These are phyloP conservation scores for Zalerion maritima DNA, from an alignment of 495 filamentous ascomycete genomes.

Conservation along the genomic window DNA sequence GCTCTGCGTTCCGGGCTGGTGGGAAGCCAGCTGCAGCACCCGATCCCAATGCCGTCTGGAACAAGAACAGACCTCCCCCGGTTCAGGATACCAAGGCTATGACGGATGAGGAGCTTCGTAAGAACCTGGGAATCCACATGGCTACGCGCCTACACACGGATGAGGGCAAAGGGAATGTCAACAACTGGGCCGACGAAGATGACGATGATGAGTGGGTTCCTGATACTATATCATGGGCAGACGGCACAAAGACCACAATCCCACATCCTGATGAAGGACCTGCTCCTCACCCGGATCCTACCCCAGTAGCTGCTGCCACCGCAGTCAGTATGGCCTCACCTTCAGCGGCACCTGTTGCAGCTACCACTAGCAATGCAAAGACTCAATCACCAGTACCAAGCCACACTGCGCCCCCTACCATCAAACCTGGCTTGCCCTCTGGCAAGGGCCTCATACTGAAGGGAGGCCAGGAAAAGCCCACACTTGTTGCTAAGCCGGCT, in stretches of 20 bases:
- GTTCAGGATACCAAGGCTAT: constrained; percentile 78
- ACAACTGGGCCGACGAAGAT: constrained; percentile 96
- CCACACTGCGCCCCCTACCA: constrained; percentile 18
- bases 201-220: constrained; percentile 98
- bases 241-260: constrained; percentile 84
- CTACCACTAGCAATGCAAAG: constrained; percentile 13
- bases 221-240: constrained; percentile 91
- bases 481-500: constrained; percentile 65
- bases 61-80: constrained; percentile 81
- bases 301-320: constrained; percentile 13
- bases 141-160: constrained; percentile 81
- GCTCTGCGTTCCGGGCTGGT: constrained; percentile 34
- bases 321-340: constrained; percentile 9
- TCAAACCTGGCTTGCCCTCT: constrained; percentile 29
- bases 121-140: constrained; percentile 91
- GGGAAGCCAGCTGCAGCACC: constrained; percentile 36
- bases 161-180: constrained; percentile 59
- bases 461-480: constrained; percentile 59
- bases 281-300: constrained; percentile 24
- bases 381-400: constrained; percentile 22
- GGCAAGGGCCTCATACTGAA: constrained; percentile 45
- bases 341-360: constrained; percentile 5
- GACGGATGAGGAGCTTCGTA: constrained; percentile 92
- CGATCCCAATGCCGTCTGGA: constrained; percentile 78
- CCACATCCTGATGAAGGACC: constrained; percentile 42